Evolutionary conservation across 306 rosid genomes (phyloP).

Genomic region (Lathyrus aphaca): DNA sequence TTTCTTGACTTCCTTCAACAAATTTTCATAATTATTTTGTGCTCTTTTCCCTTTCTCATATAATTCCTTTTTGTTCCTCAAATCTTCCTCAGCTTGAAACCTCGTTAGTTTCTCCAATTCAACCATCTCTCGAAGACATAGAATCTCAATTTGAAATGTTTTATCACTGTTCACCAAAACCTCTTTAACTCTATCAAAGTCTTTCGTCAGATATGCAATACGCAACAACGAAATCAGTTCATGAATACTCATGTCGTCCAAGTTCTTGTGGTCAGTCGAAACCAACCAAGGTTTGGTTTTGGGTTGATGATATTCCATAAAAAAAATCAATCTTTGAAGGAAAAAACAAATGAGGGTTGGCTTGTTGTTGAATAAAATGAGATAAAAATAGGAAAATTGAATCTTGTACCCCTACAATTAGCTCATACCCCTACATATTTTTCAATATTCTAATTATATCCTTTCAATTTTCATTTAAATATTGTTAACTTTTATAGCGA

Average conservation of each 20-base stretch:
- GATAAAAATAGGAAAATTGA: too few species aligned
- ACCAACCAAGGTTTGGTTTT: neutral
- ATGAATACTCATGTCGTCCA: neutral
- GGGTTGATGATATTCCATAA: neutral
- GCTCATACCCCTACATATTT: too few species aligned
- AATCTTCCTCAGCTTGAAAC: conserved; percentile 15
- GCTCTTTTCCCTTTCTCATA: neutral
- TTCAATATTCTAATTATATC: too few species aligned
- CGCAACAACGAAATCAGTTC: neutral
- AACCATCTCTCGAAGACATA: neutral
- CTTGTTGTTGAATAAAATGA: too few species aligned
- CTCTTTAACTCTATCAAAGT: neutral
- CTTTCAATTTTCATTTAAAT: too few species aligned
- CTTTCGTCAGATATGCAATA: neutral
- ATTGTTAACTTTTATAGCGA: too few species aligned
- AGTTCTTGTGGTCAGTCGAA: neutral
- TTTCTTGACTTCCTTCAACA: conserved; percentile 32
- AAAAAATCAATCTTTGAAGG: too few species aligned
- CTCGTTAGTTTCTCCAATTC: neutral
- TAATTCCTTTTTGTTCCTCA: conserved; percentile 11
- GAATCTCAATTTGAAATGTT: neutral
- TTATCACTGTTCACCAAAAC: neutral
- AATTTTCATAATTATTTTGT: conserved; percentile 16
- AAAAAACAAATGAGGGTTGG: too few species aligned
- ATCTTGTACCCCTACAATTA: too few species aligned